These are phyloP conservation scores for Crucibulum parvulum DNA, from an alignment of 1,284 basidiomycete species.

Conservation along the genomic window DNA sequence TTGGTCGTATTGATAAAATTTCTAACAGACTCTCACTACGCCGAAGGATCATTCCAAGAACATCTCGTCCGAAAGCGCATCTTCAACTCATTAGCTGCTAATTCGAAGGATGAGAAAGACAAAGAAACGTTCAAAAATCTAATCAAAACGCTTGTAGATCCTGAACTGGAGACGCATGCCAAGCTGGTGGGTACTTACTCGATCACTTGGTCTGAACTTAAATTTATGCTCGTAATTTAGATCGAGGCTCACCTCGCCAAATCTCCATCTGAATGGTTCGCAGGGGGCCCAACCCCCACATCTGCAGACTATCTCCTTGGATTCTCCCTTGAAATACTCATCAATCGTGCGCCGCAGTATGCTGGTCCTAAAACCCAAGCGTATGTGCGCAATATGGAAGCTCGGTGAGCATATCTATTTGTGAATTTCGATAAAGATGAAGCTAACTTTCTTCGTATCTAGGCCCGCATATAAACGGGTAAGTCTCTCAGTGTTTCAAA, in stretches of 20 bases:
- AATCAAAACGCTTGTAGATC: constrained; percentile 28
- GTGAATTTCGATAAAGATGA: too few relatives aligned
- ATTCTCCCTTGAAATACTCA: constrained; percentile 39
- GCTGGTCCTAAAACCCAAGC: constrained; percentile 29
- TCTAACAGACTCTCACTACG: constrained; percentile 42
- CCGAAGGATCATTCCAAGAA: constrained; percentile 50
- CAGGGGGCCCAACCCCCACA: constrained; percentile 42
- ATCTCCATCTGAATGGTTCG: constrained; percentile 38
- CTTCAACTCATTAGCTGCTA: constrained; percentile 34
- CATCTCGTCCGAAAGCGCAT: constrained; percentile 39
- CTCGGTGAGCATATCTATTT: constrained; percentile 22
- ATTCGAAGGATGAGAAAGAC: constrained; percentile 38
- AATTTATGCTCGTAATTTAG: constrained; percentile 15
- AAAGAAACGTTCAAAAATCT: constrained; percentile 34
- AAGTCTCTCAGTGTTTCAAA: too few relatives aligned
- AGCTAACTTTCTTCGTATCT: too few relatives aligned
- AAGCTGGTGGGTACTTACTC: constrained; percentile 31
- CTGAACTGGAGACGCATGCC: constrained; percentile 36
- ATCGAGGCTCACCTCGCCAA: constrained; percentile 44
- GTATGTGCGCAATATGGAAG: constrained; percentile 38
- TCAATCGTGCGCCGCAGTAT: constrained; percentile 12
- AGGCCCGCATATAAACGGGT: too few relatives aligned
- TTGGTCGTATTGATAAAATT: neutral
- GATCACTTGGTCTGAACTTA: neutral
- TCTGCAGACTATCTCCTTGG: constrained; percentile 50